Base-by-base conservation (phyloP, 2,329 filamentous ascomycete species). In the Fusarium nodosum region DNA sequence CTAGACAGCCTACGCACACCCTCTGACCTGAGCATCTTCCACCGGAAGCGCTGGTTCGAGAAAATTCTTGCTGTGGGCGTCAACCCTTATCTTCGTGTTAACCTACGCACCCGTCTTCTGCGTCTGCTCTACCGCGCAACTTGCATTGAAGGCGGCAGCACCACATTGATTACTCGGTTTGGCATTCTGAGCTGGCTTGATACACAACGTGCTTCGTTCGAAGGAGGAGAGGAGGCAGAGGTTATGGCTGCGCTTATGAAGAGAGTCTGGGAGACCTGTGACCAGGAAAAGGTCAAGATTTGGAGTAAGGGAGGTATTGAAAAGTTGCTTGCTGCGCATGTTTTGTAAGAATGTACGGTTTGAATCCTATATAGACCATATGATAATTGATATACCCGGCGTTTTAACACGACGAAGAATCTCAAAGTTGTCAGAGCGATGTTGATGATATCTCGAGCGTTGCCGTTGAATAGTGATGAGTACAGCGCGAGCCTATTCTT, bases 81-180 rank as follows among this genome's bases (percentile, higher is more conserved):
- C 34, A 92, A 91, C 44, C 87, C 91, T 0, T 90, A 89, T 56
- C 84, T 92, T 63, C 83, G 86, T 5, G 78, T 83, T 20, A 82
- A 84, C 18, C 81, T 91, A 18, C 88, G 88, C 61, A 88, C 87
- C 55, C 88, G 90, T 69, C 79, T 88, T 16, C 75, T 88, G 30
- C 79, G 81, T 75, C 85, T 96, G 24, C 71, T 97, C 18, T 90
- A 90, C 73, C 86, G 91, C 41, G 89, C 90, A 4, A 89, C 88
- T 0, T 85, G 85, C 46, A 87, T 94, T 33, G 86, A 89, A 31
- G 89, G 87, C 2, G 93, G 92, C 1, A 93, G 91, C 77, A 92
- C 90, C 7, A 95, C 91, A n/a, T 82, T 97, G 46, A 85, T 93
- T 38, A 97, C 93, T 2, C 84, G 94, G 59, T 90, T 91, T 44